Percentiles rank a stretch among this genome's conserved stretches.
phyloP scores from a whole-genome alignment of 805 yeast genomes.

The Ogataea sp. region DNA sequence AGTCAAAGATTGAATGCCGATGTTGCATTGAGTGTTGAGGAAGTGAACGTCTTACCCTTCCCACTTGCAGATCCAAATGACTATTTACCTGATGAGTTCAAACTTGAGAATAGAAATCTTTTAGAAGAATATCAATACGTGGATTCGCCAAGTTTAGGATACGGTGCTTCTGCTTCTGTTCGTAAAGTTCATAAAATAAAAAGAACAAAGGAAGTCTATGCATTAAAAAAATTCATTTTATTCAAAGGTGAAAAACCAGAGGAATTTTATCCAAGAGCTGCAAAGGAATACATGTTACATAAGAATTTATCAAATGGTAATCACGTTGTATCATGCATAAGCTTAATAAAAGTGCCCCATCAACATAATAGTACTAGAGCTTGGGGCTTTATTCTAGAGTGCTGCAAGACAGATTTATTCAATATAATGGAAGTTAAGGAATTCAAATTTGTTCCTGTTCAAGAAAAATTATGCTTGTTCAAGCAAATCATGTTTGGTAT shows the following conservation, averaged over 20 bases:
- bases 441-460: conserved; percentile 44
- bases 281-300: conserved; percentile 69
- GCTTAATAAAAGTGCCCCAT: conserved; percentile 52
- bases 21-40: conserved; percentile 13
- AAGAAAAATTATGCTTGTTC: conserved; percentile 61
- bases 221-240: conserved; percentile 60
- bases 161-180: conserved; percentile 72
- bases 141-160: conserved; percentile 49
- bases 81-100: conserved; percentile 48
- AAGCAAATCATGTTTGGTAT: conserved; percentile 64
- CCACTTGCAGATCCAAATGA: conserved; percentile 71
- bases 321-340: no score
- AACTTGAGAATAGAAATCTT: conserved; percentile 42
- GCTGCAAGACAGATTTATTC: conserved; percentile 54
- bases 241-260: conserved; percentile 59
- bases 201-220: conserved; percentile 44
- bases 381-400: conserved; percentile 75
- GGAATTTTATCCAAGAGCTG: conserved; percentile 65
- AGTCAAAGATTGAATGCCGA: not conserved
- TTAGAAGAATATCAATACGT: conserved; percentile 50
- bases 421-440: conserved; percentile 49
- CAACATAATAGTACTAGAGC: conserved; percentile 51
- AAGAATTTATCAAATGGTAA: no score
- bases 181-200: conserved; percentile 35
- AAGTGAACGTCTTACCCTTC: conserved; percentile 45